phyloP scores from a whole-genome alignment of 257 asterid species.

The Solanum ossicruentum region DNA sequence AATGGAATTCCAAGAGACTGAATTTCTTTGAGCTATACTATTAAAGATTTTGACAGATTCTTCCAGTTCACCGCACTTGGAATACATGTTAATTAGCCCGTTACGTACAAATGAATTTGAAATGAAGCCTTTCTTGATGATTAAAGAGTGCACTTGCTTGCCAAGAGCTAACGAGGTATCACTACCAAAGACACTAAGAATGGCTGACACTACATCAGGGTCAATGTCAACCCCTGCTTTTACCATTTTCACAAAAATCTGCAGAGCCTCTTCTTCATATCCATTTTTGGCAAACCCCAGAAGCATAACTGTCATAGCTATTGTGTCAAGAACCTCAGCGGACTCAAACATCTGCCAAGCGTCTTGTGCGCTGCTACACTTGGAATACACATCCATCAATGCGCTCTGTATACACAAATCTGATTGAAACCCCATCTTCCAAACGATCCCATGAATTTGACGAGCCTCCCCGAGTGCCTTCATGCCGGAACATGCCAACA shows the following conservation, averaged over 20 bases:
- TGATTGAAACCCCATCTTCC: constrained; percentile 60
- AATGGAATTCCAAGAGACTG: constrained; percentile 78
- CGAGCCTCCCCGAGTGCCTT: constrained; percentile 53
- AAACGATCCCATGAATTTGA: constrained; percentile 56
- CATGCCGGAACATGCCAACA: constrained; percentile 66
- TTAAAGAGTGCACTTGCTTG: constrained; percentile 58
- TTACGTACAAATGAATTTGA: constrained; percentile 46
- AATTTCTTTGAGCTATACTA: constrained; percentile 34
- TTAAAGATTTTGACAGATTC: constrained; percentile 41
- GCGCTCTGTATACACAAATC: constrained; percentile 61
- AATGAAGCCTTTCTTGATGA: constrained; percentile 46
- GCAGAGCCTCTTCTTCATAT: constrained; percentile 61
- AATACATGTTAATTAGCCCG: constrained; percentile 77
- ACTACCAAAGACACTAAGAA: constrained; percentile 54
- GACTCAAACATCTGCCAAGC: constrained; percentile 70
- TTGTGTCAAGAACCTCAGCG: constrained; percentile 51
- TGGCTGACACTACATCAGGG: constrained; percentile 46
- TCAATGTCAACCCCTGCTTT: constrained; percentile 41
- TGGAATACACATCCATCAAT: constrained; percentile 84
- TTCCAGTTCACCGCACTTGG: constrained; percentile 65
- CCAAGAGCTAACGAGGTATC: constrained; percentile 56
- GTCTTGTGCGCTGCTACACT: constrained; percentile 48
- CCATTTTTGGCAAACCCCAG: constrained; percentile 67
- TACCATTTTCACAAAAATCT: constrained; percentile 52
- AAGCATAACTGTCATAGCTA: constrained; percentile 67